Conservation (phyloP, 345 rosid species). For the Cardamine occulta region DNA sequence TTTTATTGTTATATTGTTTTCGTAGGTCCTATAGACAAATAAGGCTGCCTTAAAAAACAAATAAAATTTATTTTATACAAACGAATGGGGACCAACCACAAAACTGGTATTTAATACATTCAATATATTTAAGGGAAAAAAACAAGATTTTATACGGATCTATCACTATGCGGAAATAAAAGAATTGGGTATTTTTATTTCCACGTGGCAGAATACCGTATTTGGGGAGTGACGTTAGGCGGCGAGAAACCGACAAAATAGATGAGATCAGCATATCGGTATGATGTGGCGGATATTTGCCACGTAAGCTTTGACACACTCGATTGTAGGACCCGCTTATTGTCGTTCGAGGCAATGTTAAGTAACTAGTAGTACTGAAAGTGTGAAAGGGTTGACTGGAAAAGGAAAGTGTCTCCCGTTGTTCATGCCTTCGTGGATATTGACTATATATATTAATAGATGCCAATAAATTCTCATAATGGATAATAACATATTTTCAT, state of each 20-base stretch:
- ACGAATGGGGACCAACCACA: conserved; percentile 35
- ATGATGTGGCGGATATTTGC: conserved; percentile 30
- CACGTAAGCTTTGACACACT: conserved; percentile 21
- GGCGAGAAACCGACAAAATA: conserved; percentile 32
- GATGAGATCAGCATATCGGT: conserved; percentile 15
- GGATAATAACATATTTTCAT: neutral
- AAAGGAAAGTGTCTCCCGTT: neutral
- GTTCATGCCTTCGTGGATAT: conserved; percentile 1
- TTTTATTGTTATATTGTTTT: conserved; percentile 21
- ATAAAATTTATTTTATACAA: conserved; percentile 15
- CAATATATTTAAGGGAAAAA: neutral
- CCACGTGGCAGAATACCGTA: conserved; percentile 35
- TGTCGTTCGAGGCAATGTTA: conserved; percentile 13
- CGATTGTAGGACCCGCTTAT: conserved; percentile 3
- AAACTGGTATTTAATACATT: neutral
- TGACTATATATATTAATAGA: neutral
- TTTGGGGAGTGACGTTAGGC: conserved; percentile 45
- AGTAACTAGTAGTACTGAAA: neutral
- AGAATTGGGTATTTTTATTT: conserved; percentile 18
- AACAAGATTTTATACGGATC: conserved; percentile 37
- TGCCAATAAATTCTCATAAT: neutral
- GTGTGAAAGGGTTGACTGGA: conserved; percentile 26
- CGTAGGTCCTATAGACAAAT: conserved; percentile 37
- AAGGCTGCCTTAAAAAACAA: conserved; percentile 42
- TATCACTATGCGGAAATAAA: conserved; percentile 29